Conservation (phyloP, 805 yeast species). For the Nakazawaea ernobii region DNA sequence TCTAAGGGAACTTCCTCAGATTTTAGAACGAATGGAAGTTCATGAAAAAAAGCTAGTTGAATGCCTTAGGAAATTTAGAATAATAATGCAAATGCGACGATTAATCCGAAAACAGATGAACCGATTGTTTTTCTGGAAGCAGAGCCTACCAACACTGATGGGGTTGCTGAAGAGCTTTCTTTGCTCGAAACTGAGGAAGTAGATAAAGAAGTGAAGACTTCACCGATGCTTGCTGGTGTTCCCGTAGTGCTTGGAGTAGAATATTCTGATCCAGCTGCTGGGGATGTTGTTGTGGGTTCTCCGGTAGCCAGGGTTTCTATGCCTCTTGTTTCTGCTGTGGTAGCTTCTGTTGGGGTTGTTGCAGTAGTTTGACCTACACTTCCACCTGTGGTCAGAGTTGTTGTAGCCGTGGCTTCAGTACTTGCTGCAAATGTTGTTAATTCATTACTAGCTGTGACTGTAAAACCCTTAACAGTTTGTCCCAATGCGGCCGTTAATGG, state of each 20-base stretch:
- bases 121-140: no score
- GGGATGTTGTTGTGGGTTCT: not conserved
- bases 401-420: conserved; percentile 20
- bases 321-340: not conserved
- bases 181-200: not conserved
- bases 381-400: conserved; percentile 13
- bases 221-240: not conserved
- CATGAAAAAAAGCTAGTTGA: no score
- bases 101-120: no score
- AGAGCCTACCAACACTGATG: no score
- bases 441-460: conserved; percentile 13
- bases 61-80: no score
- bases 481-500: conserved; percentile 15
- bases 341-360: not conserved
- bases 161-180: no score
- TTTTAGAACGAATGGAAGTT: no score
- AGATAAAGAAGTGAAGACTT: not conserved
- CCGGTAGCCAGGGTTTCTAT: not conserved
- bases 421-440: conserved; percentile 19
- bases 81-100: no score
- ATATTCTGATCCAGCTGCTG: not conserved
- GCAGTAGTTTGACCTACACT: not conserved
- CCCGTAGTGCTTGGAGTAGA: not conserved
- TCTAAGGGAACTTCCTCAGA: no score
- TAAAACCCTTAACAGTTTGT: not conserved